A percentile compares a stretch with the other conserved stretches of the same genome.
Evolutionary conservation across 768 basidiomycete genomes (phyloP).

Genomic region (Boletus subcaerulescens): DNA sequence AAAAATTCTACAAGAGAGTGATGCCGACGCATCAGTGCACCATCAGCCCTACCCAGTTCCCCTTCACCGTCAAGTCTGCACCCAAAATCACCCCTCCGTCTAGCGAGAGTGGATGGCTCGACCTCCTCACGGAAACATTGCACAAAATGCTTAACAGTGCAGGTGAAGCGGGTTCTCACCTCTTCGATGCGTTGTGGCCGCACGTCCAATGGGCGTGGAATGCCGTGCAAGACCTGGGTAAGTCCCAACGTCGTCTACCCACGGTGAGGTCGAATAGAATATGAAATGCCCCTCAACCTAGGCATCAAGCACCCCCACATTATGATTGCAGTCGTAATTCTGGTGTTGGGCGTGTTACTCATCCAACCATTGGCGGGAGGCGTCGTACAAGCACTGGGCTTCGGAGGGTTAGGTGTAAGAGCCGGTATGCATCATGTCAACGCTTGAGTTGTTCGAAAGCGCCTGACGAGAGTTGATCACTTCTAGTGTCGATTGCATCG

Average conservation of each 20-base stretch:
- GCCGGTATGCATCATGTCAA: constrained; percentile 3
- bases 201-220: background rate
- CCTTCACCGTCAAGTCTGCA: background rate
- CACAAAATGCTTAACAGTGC: fast-evolving
- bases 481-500: constrained; percentile 7
- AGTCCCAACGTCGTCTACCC: background rate
- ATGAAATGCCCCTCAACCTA: background rate
- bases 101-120: background rate
- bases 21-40: background rate
- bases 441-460: background rate
- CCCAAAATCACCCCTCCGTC: background rate
- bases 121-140: fast-evolving
- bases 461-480: background rate
- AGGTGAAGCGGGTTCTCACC: fast-evolving
- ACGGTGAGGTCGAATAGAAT: background rate
- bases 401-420: background rate
- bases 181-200: background rate
- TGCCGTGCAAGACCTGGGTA: background rate
- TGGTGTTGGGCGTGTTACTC: background rate
- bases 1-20: constrained; percentile 4
- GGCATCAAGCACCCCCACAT: background rate
- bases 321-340: fast-evolving
- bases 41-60: background rate
- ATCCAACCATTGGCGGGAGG: background rate
- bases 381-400: background rate